A percentile compares a stretch with the other conserved stretches of the same genome.
Conservation (phyloP, 2,329 filamentous ascomycete species). For the Clarireedia monteithiana region DNA sequence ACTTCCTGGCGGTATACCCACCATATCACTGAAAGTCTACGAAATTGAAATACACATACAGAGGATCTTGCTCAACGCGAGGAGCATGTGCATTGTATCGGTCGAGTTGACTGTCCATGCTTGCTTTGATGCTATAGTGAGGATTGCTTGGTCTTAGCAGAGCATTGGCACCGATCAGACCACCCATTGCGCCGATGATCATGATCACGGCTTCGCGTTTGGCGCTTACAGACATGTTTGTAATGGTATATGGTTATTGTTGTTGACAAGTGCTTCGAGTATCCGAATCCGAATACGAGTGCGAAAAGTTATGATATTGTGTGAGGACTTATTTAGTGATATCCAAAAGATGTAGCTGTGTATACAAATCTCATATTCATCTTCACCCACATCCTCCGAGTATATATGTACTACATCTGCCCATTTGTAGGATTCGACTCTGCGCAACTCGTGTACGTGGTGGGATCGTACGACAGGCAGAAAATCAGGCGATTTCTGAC, state of each 20-base stretch:
- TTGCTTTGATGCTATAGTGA: constrained; percentile 1
- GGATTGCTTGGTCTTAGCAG: not conserved
- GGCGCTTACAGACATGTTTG: not conserved
- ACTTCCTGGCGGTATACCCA: not conserved
- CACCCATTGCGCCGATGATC: not conserved
- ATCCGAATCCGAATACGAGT: too few relatives aligned
- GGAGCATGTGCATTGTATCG: not conserved
- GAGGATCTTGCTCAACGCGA: constrained; percentile 1
- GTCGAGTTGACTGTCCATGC: constrained; percentile 3
- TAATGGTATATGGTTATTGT: not conserved
- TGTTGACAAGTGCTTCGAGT: not conserved
- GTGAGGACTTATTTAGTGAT: not conserved
- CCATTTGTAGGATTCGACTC: not conserved
- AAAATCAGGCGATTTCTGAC: constrained; percentile 1
- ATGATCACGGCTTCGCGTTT: constrained; percentile 5
- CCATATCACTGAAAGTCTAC: not conserved
- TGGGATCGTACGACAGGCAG: not conserved
- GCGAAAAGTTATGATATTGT: not conserved
- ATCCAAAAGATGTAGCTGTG: too few relatives aligned
- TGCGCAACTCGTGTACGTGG: not conserved
- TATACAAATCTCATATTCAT: not conserved
- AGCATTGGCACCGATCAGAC: constrained; percentile 6
- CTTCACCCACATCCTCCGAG: not conserved
- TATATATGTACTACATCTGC: not conserved
- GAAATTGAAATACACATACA: constrained; percentile 5